A percentile compares a stretch with the other conserved stretches of the same genome.
These are phyloP conservation scores for Hemileccinum rubropunctum DNA, from an alignment of 768 basidiomycete species.

Conservation along the genomic window DNA sequence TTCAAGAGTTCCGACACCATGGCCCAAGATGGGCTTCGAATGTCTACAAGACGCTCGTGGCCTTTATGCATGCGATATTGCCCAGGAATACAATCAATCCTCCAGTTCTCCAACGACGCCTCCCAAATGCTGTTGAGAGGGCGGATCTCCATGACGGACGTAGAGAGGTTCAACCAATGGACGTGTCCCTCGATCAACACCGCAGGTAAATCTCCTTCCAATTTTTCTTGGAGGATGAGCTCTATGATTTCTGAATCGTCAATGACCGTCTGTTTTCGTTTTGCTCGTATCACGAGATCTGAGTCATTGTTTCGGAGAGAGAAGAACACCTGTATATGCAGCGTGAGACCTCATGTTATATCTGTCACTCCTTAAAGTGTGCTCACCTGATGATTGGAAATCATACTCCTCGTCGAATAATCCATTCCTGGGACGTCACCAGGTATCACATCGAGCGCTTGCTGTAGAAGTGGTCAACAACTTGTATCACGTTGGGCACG, in stretches of 20 bases:
- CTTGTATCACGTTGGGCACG: too few relatives aligned
- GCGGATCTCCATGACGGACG: constrained; percentile 25
- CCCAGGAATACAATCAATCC: constrained; percentile 8
- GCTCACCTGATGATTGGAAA: constrained; percentile 20
- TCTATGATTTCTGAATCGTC: constrained; percentile 9
- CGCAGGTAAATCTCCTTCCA: constrained; percentile 25
- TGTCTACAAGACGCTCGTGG: constrained; percentile 21
- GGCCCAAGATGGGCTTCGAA: constrained; percentile 24
- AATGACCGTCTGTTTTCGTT: background rate
- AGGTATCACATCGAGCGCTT: constrained; percentile 16
- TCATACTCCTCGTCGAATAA: constrained; percentile 15
- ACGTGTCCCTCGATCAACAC: constrained; percentile 18
- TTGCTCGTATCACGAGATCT: constrained; percentile 15
- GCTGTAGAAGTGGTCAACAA: constrained; percentile 6
- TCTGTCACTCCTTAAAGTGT: background rate
- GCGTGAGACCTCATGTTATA: background rate
- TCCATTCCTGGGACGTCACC: constrained; percentile 22
- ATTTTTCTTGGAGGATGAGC: constrained; percentile 20
- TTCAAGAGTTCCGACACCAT: constrained; percentile 25
- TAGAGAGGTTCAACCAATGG: constrained; percentile 31
- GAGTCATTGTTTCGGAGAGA: background rate
- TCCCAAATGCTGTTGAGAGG: constrained; percentile 24
- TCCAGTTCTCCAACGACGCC: constrained; percentile 26
- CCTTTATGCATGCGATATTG: constrained; percentile 7
- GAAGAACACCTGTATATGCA: constrained; percentile 11